Conservation (phyloP, 116 monocot genomes). For the Cymodocea nodosa region DNA sequence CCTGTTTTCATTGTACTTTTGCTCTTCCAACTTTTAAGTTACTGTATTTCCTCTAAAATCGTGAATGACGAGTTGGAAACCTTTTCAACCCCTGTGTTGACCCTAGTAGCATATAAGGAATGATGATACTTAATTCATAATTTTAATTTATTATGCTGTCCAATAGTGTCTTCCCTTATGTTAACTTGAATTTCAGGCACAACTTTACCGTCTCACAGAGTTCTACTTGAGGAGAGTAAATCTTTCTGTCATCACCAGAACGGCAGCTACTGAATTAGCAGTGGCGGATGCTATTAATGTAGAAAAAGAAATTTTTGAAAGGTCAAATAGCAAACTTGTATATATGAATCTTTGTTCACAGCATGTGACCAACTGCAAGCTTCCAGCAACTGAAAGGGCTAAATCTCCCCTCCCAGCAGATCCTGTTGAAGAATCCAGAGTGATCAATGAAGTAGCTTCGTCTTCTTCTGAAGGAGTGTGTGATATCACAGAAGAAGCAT, state of each 20-base stretch:
- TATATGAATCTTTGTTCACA: conserved; percentile 83
- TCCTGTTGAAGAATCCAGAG: conserved; percentile 7
- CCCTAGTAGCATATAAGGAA: too few relatives aligned
- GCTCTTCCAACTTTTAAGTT: too few relatives aligned
- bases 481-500: conserved; percentile 47
- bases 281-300: conserved; percentile 90
- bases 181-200: conserved; percentile 37
- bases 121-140: neutral
- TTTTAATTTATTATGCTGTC: neutral
- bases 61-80: too few relatives aligned
- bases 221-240: conserved; percentile 58
- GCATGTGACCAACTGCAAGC: conserved; percentile 13
- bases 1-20: neutral
- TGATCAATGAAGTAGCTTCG: conserved; percentile 7
- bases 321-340: conserved; percentile 79
- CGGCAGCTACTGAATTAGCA: conserved; percentile 72
- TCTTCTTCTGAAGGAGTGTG: conserved; percentile 6
- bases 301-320: conserved; percentile 73
- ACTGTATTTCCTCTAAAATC: too few relatives aligned
- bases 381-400: conserved; percentile 11
- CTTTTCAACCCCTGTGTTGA: too few relatives aligned
- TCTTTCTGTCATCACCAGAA: conserved; percentile 28
- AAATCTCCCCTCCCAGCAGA: conserved; percentile 2
- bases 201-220: conserved; percentile 77
- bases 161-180: neutral